Percentiles rank a stretch among this genome's conserved stretches.
These are phyloP conservation scores for Citrus reticulata DNA, from an alignment of 345 rosid genomes.

Conservation along the genomic window DNA sequence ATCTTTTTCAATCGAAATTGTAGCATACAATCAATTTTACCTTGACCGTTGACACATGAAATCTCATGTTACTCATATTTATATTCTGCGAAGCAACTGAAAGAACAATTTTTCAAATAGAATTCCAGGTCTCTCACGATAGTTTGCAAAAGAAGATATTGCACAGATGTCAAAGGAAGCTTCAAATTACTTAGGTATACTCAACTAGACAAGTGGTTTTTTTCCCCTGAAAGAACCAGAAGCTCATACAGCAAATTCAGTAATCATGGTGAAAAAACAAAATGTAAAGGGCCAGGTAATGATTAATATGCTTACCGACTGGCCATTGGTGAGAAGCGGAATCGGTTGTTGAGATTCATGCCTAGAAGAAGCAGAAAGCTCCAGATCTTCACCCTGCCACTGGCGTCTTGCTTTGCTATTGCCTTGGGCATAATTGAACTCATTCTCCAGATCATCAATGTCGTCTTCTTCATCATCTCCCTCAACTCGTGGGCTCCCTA, in stretches of 20 bases:
- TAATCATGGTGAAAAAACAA: not conserved
- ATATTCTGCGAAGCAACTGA: not conserved
- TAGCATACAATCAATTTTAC: not conserved
- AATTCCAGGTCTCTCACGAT: not conserved
- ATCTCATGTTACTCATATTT: not conserved
- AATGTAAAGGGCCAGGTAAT: not conserved
- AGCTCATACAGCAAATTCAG: not conserved
- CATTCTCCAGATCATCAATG: constrained; percentile 93
- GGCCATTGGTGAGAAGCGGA: constrained; percentile 93
- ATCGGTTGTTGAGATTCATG: constrained; percentile 90
- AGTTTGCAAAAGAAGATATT: not conserved
- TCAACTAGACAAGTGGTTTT: not conserved
- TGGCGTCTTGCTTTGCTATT: constrained; percentile 57
- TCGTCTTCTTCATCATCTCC: constrained; percentile 99
- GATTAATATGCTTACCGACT: constrained; percentile 42
- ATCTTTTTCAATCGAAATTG: not conserved
- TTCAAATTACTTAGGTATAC: not conserved
- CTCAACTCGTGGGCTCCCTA: constrained; percentile 91
- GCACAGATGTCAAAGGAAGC: not conserved
- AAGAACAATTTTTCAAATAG: not conserved
- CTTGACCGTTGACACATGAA: not conserved
- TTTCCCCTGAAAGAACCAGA: not conserved
- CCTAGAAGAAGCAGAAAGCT: constrained; percentile 80
- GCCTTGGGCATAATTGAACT: constrained; percentile 76
- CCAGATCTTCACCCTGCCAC: constrained; percentile 84